phyloP scores from a whole-genome alignment of 441 rosid genomes.

The Breynia disticha region DNA sequence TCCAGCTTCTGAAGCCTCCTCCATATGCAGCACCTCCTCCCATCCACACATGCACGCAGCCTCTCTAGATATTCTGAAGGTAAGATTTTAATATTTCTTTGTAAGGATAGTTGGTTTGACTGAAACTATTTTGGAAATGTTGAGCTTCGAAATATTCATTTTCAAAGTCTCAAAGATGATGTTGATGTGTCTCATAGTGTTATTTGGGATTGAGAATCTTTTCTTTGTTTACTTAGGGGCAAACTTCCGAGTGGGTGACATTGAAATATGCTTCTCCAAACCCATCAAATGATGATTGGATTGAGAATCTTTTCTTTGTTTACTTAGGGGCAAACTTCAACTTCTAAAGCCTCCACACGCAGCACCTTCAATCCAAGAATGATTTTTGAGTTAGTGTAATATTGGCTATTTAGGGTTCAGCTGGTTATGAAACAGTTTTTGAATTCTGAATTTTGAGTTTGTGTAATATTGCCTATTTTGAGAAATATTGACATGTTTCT shows the following conservation, averaged over 20 bases:
- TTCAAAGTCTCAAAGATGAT: not conserved
- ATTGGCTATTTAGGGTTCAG: too few relatives aligned
- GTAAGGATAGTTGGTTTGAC: not conserved
- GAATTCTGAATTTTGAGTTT: too few relatives aligned
- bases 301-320: conserved; percentile 20
- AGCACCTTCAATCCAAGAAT: too few relatives aligned
- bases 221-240: conserved; percentile 33
- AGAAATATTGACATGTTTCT: too few relatives aligned
- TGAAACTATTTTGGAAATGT: not conserved
- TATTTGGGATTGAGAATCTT: conserved; percentile 1
- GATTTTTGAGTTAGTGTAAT: too few relatives aligned
- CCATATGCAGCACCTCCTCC: too few relatives aligned
- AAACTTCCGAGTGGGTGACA: conserved; percentile 47
- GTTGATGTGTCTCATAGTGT: not conserved
- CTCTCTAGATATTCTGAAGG: conserved; percentile 45
- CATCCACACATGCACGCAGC: too few relatives aligned
- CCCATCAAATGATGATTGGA: conserved; percentile 73
- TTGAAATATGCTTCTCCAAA: conserved; percentile 38
- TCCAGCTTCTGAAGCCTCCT: too few relatives aligned
- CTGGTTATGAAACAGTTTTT: too few relatives aligned
- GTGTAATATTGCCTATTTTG: too few relatives aligned
- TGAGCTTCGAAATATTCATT: too few relatives aligned
- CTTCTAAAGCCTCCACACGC: too few relatives aligned
- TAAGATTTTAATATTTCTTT: conserved; percentile 13
- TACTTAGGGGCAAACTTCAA: conserved; percentile 52